Evolutionary conservation across 2,329 filamentous ascomycete genomes (phyloP).

Genomic region (Claviceps fusiformis): DNA sequence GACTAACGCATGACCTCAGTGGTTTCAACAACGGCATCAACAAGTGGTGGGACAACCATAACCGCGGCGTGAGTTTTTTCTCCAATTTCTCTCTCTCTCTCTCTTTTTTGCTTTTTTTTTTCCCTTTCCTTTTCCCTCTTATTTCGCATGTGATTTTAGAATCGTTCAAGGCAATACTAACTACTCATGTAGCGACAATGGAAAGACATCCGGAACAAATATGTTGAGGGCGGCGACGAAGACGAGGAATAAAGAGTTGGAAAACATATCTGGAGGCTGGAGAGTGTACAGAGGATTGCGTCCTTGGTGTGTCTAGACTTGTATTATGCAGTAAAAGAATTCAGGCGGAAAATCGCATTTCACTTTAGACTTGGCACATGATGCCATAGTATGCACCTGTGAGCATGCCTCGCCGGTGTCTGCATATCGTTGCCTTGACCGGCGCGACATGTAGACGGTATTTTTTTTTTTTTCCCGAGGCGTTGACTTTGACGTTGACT

Average conservation of each 20-base stretch:
- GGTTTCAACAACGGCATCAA: constrained; percentile 72
- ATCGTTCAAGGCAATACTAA: constrained; percentile 14
- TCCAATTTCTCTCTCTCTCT: neutral
- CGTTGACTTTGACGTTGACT: neutral
- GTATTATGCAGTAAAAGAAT: constrained; percentile 20
- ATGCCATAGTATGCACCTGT: neutral
- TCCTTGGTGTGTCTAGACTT: constrained; percentile 14
- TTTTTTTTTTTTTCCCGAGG: neutral
- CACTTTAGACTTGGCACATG: neutral
- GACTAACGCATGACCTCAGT: constrained; percentile 36
- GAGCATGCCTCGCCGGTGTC: neutral
- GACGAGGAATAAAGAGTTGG: constrained; percentile 34
- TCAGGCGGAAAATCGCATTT: constrained; percentile 9
- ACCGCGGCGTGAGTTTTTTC: constrained; percentile 65
- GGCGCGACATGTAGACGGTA: neutral
- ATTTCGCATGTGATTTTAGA: neutral
- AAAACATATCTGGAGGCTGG: neutral
- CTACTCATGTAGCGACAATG: constrained; percentile 67
- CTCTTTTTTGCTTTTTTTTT: neutral
- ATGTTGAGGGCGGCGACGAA: constrained; percentile 58
- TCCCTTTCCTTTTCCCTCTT: no score
- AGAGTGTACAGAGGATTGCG: constrained; percentile 9
- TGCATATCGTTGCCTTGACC: neutral
- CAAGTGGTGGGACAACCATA: constrained; percentile 79
- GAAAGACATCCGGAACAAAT: constrained; percentile 95